A percentile compares a stretch with the other conserved stretches of the same genome.
Evolutionary conservation across 2,329 filamentous ascomycete genomes (phyloP).

Genomic region (Ascochyta koolunga): DNA sequence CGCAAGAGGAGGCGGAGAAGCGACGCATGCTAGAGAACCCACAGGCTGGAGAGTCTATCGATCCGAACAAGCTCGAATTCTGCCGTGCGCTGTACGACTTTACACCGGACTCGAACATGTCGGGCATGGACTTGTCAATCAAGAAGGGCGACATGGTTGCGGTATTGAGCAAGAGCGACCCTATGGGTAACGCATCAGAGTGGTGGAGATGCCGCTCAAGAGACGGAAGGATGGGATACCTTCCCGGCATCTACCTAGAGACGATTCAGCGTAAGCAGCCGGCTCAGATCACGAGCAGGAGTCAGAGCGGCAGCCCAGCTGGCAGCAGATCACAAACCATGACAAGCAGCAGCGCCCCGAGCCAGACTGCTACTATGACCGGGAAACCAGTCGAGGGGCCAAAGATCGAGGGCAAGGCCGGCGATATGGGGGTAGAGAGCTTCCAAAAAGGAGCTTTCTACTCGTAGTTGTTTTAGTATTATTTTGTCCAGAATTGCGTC

Average conservation of each 20-base stretch:
- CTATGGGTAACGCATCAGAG: constrained; percentile 87
- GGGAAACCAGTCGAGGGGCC: constrained; percentile 55
- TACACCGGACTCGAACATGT: constrained; percentile 71
- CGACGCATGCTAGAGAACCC: constrained; percentile 60
- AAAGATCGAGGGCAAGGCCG: constrained; percentile 63
- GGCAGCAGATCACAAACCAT: constrained; percentile 62
- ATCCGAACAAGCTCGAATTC: constrained; percentile 93
- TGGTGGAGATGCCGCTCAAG: constrained; percentile 97
- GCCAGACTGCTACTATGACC: constrained; percentile 53
- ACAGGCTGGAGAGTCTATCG: constrained; percentile 63
- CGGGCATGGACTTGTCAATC: constrained; percentile 85
- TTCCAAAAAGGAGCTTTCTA: constrained; percentile 75
- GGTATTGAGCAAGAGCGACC: constrained; percentile 89
- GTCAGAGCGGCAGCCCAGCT: constrained; percentile 49
- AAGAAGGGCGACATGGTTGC: constrained; percentile 96
- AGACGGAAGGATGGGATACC: constrained; percentile 88
- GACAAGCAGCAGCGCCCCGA: constrained; percentile 53
- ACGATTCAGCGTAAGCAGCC: constrained; percentile 65
- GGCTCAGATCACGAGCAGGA: constrained; percentile 52
- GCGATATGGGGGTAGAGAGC: constrained; percentile 70
- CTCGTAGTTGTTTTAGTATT: constrained; percentile 53
- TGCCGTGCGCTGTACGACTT: constrained; percentile 96
- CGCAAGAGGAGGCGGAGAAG: constrained; percentile 82
- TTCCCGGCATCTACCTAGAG: constrained; percentile 90
- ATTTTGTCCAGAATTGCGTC: constrained; percentile 4